Evolutionary conservation across 2,329 filamentous ascomycete species (phyloP), one percentile per base, ranked within the genome.

Genomic region (Cladosporium sp.): DNA sequence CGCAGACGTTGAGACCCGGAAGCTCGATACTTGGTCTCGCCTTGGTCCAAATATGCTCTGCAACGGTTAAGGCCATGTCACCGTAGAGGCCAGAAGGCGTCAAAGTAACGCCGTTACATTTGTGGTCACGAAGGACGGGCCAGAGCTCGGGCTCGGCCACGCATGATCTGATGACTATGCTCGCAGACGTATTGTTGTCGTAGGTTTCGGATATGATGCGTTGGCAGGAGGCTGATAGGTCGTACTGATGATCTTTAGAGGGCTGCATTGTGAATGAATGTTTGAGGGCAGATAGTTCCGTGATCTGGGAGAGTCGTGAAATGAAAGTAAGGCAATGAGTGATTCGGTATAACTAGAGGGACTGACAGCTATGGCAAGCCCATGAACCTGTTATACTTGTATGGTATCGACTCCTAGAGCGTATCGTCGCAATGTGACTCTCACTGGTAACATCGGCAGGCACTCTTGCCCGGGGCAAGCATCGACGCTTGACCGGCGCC

Each of bases 21-120:
- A 58, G 19, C 9, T 60, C 57, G 15, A 42, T 35, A 24, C 61
- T 45, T 25, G 36, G 36, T 22, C 54, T 58, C 6, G 59, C 59
- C 3, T 62, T 44, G 1, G 60, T 40, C 54, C 61, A 64, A 39
- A 70, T 61, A 55, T 70, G 62, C 13, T 60, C 52, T n/a, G 61
- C 62, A 15, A 65, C 62, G 10, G 65, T 65, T 19, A 64, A 58
- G 9, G 69, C 71, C 66, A 73, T 72, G 42, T 73, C 70, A 1
- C 68, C 65, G 52, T 71, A 70, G 7, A 72, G 60, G 3, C 68
- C 66, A 8, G 64, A 66, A 6, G 72, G 66, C 22, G 63, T 68
- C 8, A 74, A 64, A 2, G 63, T 61, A 35, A 63, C 61, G 22
- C 65, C 64, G 47, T 73, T 74, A 56, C 72, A 69, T 22, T 65